Conservation (phyloP, 768 basidiomycete genomes). For the Gymnopilus dilepis region DNA sequence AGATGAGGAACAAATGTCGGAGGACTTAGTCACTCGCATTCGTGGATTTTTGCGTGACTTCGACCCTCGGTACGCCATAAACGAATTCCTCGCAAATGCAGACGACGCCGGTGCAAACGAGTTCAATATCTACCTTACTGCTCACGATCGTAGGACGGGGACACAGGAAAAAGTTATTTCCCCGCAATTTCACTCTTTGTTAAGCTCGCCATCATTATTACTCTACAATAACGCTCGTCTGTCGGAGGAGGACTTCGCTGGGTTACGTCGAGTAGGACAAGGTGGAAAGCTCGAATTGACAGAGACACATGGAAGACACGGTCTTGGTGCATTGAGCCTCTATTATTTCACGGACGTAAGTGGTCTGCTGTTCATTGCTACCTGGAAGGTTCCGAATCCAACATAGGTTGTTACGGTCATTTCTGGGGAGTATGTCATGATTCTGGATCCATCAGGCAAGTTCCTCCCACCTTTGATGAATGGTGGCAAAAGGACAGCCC, state of each 20-base stretch:
- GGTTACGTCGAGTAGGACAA: conserved; percentile 47
- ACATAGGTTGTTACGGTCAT: conserved; percentile 36
- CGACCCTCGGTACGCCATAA: conserved; percentile 30
- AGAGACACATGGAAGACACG: conserved; percentile 53
- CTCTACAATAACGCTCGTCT: conserved; percentile 49
- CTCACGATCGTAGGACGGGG: not conserved
- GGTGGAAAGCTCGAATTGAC: conserved; percentile 45
- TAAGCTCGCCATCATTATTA: conserved; percentile 41
- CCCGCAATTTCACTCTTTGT: conserved; percentile 35
- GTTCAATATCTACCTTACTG: conserved; percentile 41
- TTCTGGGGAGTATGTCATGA: conserved; percentile 35
- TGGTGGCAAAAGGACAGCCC: conserved; percentile 32
- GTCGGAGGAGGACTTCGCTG: conserved; percentile 45
- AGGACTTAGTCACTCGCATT: conserved; percentile 21
- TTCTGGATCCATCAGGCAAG: conserved; percentile 49
- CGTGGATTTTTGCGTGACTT: conserved; percentile 22
- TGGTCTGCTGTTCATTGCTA: conserved; percentile 1
- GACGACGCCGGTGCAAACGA: conserved; percentile 47
- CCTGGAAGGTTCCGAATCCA: not conserved
- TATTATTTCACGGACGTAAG: conserved; percentile 57
- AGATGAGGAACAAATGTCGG: conserved; percentile 25
- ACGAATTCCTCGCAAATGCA: conserved; percentile 59
- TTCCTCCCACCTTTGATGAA: conserved; percentile 38
- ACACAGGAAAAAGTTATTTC: conserved; percentile 28
- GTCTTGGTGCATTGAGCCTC: conserved; percentile 52